Evolutionary conservation across 768 basidiomycete genomes (phyloP), one percentile per base, ranked within the genome.

Genomic region (Termitomyces titanicus): DNA sequence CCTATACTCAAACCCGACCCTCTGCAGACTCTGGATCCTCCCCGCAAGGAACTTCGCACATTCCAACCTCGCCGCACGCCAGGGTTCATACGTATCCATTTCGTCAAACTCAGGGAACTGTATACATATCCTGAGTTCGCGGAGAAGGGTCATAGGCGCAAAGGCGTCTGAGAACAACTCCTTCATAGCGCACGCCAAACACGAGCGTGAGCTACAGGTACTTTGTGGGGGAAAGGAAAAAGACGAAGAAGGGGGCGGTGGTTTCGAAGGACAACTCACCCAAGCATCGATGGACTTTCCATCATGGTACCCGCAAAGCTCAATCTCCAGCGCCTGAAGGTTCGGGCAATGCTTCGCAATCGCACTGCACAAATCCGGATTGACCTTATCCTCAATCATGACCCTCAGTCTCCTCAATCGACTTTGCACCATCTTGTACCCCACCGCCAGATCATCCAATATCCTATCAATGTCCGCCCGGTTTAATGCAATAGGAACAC

Each of bases 1-100:
- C 45, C 75, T 65, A 56, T 76, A 78, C 63, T 76, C 73, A 44
- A 78, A 71, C 17, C 75, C 75, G 3, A 76, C 64, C 13, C 66
- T 63, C 27, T 55, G 57, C 8, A 78, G 66, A 5, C 64, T 65
- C 5, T 64, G 66, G 1, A 75, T 47, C 17, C 66, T 62, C 3
- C 61, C 53, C 6, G 74, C 74, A 13, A 78, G 68, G 56, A 68
- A 72, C 12, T 47, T 43, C n/a, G 72, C 76, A 54, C 70, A 74
- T 37, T 70, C 68, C 29, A 55, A 44, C 34, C 76, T 62, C 37
- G 72, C 72, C 0, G 63, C 61, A 11, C 68, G 68, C 65, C 66
- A 64, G 10, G 71, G 70, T 56, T 71, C 70, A 37, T 63, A 62
- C 9, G 62, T 51, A 47, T 72, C 69, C 39, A 58, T 59, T 27